A percentile compares a stretch with the other conserved stretches of the same genome.
These are phyloP conservation scores for Zygosaccharomyces pseudobailii DNA, from an alignment of 1,139 yeast species.

Conservation along the genomic window DNA sequence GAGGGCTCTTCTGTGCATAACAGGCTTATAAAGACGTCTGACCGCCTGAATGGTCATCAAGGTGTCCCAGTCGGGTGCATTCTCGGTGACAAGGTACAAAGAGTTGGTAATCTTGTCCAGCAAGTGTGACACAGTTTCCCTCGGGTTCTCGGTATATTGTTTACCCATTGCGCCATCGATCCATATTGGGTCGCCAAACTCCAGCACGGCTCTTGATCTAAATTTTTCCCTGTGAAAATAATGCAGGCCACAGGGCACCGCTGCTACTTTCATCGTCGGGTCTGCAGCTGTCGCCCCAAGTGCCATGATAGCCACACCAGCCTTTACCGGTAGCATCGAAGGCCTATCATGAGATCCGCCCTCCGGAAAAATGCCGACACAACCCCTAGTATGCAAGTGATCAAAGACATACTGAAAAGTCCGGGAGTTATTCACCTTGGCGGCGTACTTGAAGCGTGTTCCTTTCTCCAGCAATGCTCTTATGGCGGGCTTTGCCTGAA, in stretches of 20 bases:
- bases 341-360: constrained; percentile 74
- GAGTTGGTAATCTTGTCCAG: constrained; percentile 53
- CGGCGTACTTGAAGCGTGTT: constrained; percentile 52
- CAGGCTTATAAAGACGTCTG: constrained; percentile 55
- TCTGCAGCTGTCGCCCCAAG: constrained; percentile 63
- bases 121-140: constrained; percentile 53
- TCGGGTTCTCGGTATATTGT: constrained; percentile 50
- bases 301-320: constrained; percentile 82
- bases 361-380: constrained; percentile 57
- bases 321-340: constrained; percentile 65
- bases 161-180: constrained; percentile 48
- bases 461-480: constrained; percentile 43
- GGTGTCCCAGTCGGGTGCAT: constrained; percentile 71
- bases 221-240: constrained; percentile 74
- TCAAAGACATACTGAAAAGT: constrained; percentile 62
- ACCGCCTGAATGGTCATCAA: constrained; percentile 73
- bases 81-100: constrained; percentile 64
- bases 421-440: constrained; percentile 55
- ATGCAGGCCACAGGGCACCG: constrained; percentile 73
- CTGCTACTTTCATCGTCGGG: constrained; percentile 51
- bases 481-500: constrained; percentile 31
- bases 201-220: constrained; percentile 72
- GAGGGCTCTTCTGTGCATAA: constrained; percentile 49
- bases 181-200: constrained; percentile 65
- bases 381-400: constrained; percentile 52